phyloP scores from a whole-genome alignment of 192 early-diverging fungal genomes.

The Umbelopsis sp. region DNA sequence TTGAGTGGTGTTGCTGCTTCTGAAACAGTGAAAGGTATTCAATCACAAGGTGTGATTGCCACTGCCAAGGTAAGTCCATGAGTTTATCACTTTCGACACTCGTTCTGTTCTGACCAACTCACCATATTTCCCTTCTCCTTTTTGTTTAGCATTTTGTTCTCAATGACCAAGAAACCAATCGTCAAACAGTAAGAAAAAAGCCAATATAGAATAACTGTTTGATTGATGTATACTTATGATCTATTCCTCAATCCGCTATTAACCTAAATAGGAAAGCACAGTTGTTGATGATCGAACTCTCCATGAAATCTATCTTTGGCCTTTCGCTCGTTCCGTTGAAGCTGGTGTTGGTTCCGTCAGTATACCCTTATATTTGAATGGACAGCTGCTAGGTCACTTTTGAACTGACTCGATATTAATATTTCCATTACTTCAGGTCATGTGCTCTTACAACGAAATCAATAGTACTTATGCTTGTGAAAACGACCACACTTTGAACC shows the following conservation, averaged over 20 bases:
- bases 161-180: slow-evolving; percentile 25
- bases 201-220: too few species aligned
- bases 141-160: slow-evolving; percentile 22
- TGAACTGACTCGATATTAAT: too few species aligned
- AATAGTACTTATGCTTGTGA: slow-evolving; percentile 57
- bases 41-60: slow-evolving; percentile 35
- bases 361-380: too few species aligned
- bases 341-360: slow-evolving; percentile 58
- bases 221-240: too few species aligned
- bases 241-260: too few species aligned
- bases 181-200: slow-evolving; percentile 1
- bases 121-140: too few species aligned
- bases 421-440: too few species aligned
- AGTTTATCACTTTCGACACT: too few species aligned
- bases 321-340: slow-evolving; percentile 56
- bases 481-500: slow-evolving; percentile 34
- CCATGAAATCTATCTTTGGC: slow-evolving; percentile 59
- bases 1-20: slow-evolving; percentile 21
- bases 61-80: too few species aligned
- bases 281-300: slow-evolving; percentile 55
- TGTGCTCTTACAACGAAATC: slow-evolving; percentile 63
- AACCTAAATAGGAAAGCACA: slow-evolving; percentile 32
- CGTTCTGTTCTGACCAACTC: too few species aligned
- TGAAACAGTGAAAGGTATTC: slow-evolving; percentile 27
- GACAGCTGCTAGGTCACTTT: too few species aligned